Evolutionary conservation across 108 stramenopile species (phyloP).

Genomic region (Phaeodactylum tricornutum): DNA sequence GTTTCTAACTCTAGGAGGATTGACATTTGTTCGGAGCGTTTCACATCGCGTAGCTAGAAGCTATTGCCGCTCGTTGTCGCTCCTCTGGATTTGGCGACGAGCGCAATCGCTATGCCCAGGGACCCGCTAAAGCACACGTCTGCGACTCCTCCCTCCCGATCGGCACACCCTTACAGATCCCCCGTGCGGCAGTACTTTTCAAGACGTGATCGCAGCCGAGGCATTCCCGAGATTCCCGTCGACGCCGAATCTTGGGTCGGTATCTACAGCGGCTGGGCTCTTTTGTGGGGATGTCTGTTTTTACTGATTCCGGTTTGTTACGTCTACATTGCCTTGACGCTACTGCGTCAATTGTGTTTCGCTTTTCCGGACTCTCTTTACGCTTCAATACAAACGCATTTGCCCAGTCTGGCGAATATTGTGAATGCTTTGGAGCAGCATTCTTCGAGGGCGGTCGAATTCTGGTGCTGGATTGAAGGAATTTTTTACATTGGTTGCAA

Average conservation of each 20-base stretch:
- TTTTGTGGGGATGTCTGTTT: slow-evolving; percentile 51
- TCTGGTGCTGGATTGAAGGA: slow-evolving; percentile 75
- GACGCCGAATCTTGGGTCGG: slow-evolving; percentile 18
- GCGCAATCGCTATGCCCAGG: no score
- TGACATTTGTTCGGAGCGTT: no score
- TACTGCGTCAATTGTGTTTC: slow-evolving; percentile 56
- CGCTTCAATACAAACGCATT: slow-evolving; percentile 38
- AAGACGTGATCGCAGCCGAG: no score
- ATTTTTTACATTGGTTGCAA: slow-evolving; percentile 60
- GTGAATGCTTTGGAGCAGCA: slow-evolving; percentile 37
- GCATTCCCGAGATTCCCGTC: no score
- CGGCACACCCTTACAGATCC: no score
- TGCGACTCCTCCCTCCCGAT: no score
- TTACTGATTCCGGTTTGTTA: slow-evolving; percentile 55
- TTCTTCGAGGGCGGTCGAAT: slow-evolving; percentile 47
- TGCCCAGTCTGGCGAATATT: slow-evolving; percentile 39
- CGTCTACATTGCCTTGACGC: slow-evolving; percentile 58
- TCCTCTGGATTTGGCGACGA: no score
- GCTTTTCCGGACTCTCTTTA: slow-evolving; percentile 44
- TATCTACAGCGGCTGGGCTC: slow-evolving; percentile 41
- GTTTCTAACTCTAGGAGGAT: no score
- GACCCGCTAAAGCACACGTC: no score
- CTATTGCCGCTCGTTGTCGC: no score
- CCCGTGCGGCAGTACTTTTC: no score
- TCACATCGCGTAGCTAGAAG: no score